Evolutionary conservation across 2,329 filamentous ascomycete genomes (phyloP).

Genomic region (Xylariaceae sp.): DNA sequence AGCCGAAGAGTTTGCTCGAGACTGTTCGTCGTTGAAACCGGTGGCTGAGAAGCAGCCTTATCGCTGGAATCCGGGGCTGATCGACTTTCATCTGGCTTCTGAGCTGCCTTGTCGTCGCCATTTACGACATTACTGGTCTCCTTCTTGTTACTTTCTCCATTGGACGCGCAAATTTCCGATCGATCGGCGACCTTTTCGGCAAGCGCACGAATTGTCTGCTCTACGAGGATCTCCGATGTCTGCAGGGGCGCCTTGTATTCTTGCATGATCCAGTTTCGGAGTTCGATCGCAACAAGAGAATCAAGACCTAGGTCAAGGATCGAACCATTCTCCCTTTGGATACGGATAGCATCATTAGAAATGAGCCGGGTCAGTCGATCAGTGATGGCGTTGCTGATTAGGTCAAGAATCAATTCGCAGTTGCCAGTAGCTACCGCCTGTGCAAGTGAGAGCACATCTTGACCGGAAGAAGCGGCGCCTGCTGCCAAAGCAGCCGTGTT

Average conservation of each 20-base stretch:
- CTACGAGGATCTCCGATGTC: slow-evolving; percentile 6
- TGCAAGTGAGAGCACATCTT: not conserved
- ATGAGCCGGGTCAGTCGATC: slow-evolving; percentile 13
- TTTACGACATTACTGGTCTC: not conserved
- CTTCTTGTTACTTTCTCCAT: not conserved
- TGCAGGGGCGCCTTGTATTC: slow-evolving; percentile 12
- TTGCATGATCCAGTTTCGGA: slow-evolving; percentile 14
- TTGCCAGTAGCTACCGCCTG: slow-evolving; percentile 5
- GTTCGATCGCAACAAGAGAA: slow-evolving; percentile 12
- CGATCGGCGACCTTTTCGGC: slow-evolving; percentile 13
- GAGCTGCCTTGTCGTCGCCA: not conserved
- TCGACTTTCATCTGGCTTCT: not conserved
- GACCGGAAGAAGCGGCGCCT: not conserved
- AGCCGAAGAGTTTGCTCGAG: slow-evolving; percentile 9
- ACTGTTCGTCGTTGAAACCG: not conserved
- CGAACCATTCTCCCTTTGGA: slow-evolving; percentile 7
- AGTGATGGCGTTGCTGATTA: slow-evolving; percentile 7
- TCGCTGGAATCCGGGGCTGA: not conserved
- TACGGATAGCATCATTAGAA: slow-evolving; percentile 1
- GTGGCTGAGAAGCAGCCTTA: not conserved
- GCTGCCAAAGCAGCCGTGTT: not conserved
- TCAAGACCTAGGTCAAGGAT: slow-evolving; percentile 10
- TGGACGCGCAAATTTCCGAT: not conserved
- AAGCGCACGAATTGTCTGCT: slow-evolving; percentile 11
- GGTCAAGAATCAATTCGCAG: not conserved